A percentile compares a stretch with the other conserved stretches of the same genome.
phyloP scores from a whole-genome alignment of 139 green algal species.

The Tetradesmus obliquus region DNA sequence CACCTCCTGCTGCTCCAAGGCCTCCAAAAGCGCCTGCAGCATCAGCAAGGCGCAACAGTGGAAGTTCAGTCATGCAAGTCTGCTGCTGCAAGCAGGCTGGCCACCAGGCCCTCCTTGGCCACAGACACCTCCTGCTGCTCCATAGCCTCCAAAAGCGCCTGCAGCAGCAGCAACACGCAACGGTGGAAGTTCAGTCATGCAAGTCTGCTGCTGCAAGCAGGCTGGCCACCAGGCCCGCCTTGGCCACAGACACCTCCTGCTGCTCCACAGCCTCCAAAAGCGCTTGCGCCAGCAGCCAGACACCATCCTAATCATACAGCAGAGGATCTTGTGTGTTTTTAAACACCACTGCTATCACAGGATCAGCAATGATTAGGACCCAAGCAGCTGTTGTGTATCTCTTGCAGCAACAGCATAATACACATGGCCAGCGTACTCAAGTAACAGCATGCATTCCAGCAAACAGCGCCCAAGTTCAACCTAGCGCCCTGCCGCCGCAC shows the following conservation, averaged over 20 bases:
- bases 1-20: slow-evolving; percentile 57
- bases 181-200: too few relatives aligned
- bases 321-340: not conserved
- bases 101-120: too few relatives aligned
- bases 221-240: slow-evolving; percentile 89
- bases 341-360: not conserved
- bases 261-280: not conserved
- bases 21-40: not conserved
- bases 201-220: too few relatives aligned
- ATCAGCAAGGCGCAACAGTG: not conserved
- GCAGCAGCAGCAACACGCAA: too few relatives aligned
- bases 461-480: not conserved
- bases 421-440: not conserved
- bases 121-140: too few relatives aligned
- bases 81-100: too few relatives aligned
- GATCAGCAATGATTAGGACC: not conserved
- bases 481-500: not conserved
- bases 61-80: not conserved
- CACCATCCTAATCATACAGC: not conserved
- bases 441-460: too few relatives aligned
- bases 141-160: too few relatives aligned
- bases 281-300: not conserved
- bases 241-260: slow-evolving; percentile 83
- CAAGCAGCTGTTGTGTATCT: too few relatives aligned
- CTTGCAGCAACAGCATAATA: not conserved